phyloP scores from a whole-genome alignment of 306 rosid species.

The Gynostemma pentaphyllum region DNA sequence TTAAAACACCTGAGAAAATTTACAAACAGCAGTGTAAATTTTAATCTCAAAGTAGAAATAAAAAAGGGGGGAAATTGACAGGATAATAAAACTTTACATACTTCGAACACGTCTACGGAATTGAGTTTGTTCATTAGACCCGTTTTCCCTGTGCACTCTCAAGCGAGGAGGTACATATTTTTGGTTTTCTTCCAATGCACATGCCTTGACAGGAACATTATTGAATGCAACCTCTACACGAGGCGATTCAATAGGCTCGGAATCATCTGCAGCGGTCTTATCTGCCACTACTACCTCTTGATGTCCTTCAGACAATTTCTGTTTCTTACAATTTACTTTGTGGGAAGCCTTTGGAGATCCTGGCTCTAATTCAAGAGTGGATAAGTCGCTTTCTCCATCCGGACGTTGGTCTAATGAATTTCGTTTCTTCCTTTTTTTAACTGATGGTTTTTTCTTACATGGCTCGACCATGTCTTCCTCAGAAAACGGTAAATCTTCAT shows the following conservation, averaged over 20 bases:
- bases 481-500: slow-evolving; percentile 19
- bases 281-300: background rate
- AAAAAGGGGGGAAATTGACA: background rate
- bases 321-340: slow-evolving; percentile 1
- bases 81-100: slow-evolving; percentile 20
- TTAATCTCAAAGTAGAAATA: background rate
- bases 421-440: slow-evolving; percentile 25
- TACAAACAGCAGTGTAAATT: background rate
- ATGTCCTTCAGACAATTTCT: background rate
- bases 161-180: slow-evolving; percentile 69
- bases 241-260: slow-evolving; percentile 8
- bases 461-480: slow-evolving; percentile 27
- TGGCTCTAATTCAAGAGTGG: slow-evolving; percentile 11
- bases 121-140: slow-evolving; percentile 59
- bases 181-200: background rate
- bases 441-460: slow-evolving; percentile 18
- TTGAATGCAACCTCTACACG: background rate
- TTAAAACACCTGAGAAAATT: slow-evolving; percentile 9
- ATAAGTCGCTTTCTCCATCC: slow-evolving; percentile 17
- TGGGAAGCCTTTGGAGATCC: slow-evolving; percentile 6
- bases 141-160: slow-evolving; percentile 55
- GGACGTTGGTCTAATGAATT: slow-evolving; percentile 17
- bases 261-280: background rate
- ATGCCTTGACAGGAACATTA: slow-evolving; percentile 7
- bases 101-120: slow-evolving; percentile 14